These are phyloP conservation scores for Globisporangium paroecandrum DNA, from an alignment of 352 stramenopile species.

Conservation along the genomic window DNA sequence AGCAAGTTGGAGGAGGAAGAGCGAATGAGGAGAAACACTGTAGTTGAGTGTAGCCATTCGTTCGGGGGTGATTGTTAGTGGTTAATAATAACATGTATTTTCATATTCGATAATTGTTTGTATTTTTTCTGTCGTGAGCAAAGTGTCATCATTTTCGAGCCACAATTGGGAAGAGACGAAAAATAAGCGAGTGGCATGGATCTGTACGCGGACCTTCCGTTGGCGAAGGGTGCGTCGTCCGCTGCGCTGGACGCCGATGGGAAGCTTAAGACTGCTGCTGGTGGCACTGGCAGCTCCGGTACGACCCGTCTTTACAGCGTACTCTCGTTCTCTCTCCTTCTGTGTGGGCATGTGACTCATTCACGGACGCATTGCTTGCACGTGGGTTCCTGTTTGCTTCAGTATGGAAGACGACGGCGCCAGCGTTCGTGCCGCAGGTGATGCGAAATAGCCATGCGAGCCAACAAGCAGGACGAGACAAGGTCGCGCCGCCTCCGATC, in stretches of 20 bases:
- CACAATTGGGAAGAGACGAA: neutral
- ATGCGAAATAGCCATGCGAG: constrained; percentile 13
- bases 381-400: neutral
- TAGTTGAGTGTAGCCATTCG: neutral
- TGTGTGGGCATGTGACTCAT: neutral
- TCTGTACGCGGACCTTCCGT: constrained; percentile 74
- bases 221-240: constrained; percentile 57
- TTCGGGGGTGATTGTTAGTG: neutral
- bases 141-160: neutral
- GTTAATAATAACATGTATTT: constrained; percentile 9
- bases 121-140: neutral
- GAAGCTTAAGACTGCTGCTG: constrained; percentile 41
- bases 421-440: constrained; percentile 49
- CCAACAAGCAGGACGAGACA: neutral
- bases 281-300: constrained; percentile 24
- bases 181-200: constrained; percentile 37
- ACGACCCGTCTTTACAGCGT: neutral
- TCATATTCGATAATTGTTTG: neutral
- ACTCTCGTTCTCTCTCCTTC: neutral
- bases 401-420: constrained; percentile 56
- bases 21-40: neutral
- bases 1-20: neutral
- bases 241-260: constrained; percentile 43
- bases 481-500: constrained; percentile 5
- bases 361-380: neutral